A percentile compares a stretch with the other conserved stretches of the same genome.
Conservation (phyloP, 192 early-diverging fungal genomes). For the Coemansia sp. region DNA sequence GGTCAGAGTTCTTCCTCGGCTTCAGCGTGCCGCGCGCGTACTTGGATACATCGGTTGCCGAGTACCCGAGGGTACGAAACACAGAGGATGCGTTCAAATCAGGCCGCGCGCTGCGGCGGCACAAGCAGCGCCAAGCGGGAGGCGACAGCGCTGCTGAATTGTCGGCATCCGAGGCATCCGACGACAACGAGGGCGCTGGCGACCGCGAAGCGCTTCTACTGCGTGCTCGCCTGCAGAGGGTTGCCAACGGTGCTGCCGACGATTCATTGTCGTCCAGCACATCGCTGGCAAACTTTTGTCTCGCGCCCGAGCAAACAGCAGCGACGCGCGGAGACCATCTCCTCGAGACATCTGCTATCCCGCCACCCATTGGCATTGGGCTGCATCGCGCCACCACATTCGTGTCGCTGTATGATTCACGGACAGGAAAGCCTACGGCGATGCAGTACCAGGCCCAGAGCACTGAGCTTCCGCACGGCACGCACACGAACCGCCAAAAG, state of each 20-base stretch:
- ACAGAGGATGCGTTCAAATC: conserved; percentile 22
- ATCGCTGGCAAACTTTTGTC: background rate
- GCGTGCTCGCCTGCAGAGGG: background rate
- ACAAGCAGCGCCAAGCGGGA: background rate
- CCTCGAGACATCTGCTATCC: background rate
- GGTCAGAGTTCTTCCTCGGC: conserved; percentile 30
- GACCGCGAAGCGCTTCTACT: background rate
- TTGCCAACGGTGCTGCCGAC: background rate
- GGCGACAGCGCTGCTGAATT: background rate
- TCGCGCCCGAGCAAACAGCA: conserved; percentile 2
- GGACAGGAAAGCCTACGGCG: conserved; percentile 9
- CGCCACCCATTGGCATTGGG: background rate
- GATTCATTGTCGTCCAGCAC: background rate
- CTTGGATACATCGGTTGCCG: conserved; percentile 27
- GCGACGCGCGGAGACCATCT: background rate
- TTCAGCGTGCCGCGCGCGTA: conserved; percentile 39
- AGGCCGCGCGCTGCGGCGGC: background rate
- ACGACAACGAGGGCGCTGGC: background rate
- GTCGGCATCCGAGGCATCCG: background rate
- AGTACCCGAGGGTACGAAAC: conserved; percentile 23
- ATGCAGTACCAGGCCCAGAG: conserved; percentile 39
- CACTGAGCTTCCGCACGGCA: conserved; percentile 39
- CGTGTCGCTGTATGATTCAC: conserved; percentile 11
- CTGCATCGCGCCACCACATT: conserved; percentile 17
- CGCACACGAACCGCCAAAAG: conserved; percentile 27